These are phyloP conservation scores for Globisporangium takayamanum DNA, from an alignment of 352 stramenopile genomes.

Conservation along the genomic window DNA sequence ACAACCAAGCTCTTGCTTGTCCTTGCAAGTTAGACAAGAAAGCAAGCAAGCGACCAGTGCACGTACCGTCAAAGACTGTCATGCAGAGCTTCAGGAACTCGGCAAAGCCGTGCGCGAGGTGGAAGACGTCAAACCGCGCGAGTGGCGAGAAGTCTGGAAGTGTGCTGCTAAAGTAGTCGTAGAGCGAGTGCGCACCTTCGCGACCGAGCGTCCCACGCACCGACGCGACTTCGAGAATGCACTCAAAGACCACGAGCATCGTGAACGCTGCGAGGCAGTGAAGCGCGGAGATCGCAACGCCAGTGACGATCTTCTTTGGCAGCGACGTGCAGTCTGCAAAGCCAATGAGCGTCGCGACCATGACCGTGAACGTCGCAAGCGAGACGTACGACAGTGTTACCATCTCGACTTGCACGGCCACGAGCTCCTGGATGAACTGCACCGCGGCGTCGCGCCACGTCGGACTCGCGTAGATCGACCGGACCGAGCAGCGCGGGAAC, in stretches of 20 bases:
- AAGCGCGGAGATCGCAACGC: constrained; percentile 36
- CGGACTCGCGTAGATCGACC: constrained; percentile 52
- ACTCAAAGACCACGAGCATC: constrained; percentile 76
- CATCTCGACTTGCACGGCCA: constrained; percentile 59
- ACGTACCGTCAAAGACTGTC: constrained; percentile 78
- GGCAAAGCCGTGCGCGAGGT: constrained; percentile 50
- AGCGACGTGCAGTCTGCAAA: constrained; percentile 75
- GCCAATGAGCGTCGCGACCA: constrained; percentile 49
- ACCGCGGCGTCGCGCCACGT: constrained; percentile 36
- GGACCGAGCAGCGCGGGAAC: constrained; percentile 87
- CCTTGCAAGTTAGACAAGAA: not conserved
- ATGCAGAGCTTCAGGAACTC: constrained; percentile 71
- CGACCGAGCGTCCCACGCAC: constrained; percentile 50
- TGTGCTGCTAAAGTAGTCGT: constrained; percentile 71
- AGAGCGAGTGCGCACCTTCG: constrained; percentile 67
- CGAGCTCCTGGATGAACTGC: constrained; percentile 50
- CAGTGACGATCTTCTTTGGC: constrained; percentile 47
- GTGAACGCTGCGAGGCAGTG: constrained; percentile 67
- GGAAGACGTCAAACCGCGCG: constrained; percentile 58
- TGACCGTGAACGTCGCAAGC: constrained; percentile 44
- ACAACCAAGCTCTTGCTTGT: not conserved
- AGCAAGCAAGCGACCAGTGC: not conserved
- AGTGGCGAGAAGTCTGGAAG: constrained; percentile 66
- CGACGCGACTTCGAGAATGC: constrained; percentile 66
- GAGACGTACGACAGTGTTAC: constrained; percentile 70